Conservation (phyloP, 2,329 filamentous ascomycete genomes). For the Diaporthe sp. region DNA sequence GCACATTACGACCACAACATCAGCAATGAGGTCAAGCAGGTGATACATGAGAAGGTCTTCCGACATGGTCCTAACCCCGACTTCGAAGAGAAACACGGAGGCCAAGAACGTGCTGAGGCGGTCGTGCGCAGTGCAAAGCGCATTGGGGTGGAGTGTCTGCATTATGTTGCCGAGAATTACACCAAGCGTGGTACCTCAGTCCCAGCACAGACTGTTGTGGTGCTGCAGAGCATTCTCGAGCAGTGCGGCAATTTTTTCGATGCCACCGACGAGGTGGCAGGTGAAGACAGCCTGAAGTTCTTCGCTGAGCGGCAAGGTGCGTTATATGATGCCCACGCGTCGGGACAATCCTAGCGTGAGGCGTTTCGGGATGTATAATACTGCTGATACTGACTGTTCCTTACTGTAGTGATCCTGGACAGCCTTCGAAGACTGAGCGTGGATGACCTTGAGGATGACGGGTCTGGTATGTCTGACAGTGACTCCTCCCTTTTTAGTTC, state of each 20-base stretch:
- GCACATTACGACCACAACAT: slow-evolving; percentile 61
- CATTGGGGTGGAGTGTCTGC: slow-evolving; percentile 62
- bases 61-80: slow-evolving; percentile 49
- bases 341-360: not conserved
- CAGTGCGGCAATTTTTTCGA: slow-evolving; percentile 59
- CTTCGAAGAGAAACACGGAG: slow-evolving; percentile 51
- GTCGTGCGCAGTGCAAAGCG: slow-evolving; percentile 54
- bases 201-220: slow-evolving; percentile 57
- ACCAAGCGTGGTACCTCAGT: slow-evolving; percentile 59
- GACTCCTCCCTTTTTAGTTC: slow-evolving; percentile 48
- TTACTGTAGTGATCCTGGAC: slow-evolving; percentile 56
- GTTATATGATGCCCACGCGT: slow-evolving; percentile 40
- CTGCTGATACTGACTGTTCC: not conserved
- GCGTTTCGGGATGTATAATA: not conserved
- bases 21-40: slow-evolving; percentile 57
- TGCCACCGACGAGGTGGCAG: slow-evolving; percentile 50
- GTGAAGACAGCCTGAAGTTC: slow-evolving; percentile 52
- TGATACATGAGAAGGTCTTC: slow-evolving; percentile 62
- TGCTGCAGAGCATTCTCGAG: slow-evolving; percentile 59
- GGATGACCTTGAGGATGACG: slow-evolving; percentile 71
- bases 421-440: slow-evolving; percentile 68
- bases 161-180: slow-evolving; percentile 62
- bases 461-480: slow-evolving; percentile 67
- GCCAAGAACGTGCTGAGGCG: slow-evolving; percentile 48
- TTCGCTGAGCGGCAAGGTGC: slow-evolving; percentile 54